Base-by-base conservation (phyloP, 371 early-diverging fungal species). In the Mortierella sp. region DNA sequence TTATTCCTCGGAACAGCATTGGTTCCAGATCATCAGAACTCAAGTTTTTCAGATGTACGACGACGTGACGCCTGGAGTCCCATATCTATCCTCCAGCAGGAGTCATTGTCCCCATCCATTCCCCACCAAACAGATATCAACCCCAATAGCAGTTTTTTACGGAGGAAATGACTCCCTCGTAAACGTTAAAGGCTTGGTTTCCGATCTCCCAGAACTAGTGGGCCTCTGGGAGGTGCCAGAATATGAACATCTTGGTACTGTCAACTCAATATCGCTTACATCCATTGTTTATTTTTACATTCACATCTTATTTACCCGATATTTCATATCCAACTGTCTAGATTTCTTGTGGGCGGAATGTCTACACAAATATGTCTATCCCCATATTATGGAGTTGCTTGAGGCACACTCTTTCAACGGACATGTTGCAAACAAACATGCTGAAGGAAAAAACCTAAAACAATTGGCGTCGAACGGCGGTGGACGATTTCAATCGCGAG, bases 1-100 rank as follows among this genome's bases (percentile, higher is more conserved):
- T 66, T 22, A 43, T 32, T 18, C 16, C 73, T 75, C 22, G 32
- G 26, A 62, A 5, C 64, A 90, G 87, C 95, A 96, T 72, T 95
- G 97, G 97, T 97, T 97, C 85, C 97, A 97, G 87, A 97, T 98
- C 73, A 96, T 97, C 59, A 87, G 96, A n/a, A 90, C 92, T 11
- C 92, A 93, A 3, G 84, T 88, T 24, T 94, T 98, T 66, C 96
- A 97, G 75, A 96, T 97, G 96, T 98, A 94, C 72, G 97, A 98
- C 75, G 98, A 98, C 55, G 78, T 92, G 43, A 92, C 92, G 20
- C 90, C 90, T 40, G 75, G 90, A 24, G 70, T 92, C 10, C 91
- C 93, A 16, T 89, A 91, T 35, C 70, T 80, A 9, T 80, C 81
- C 6, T 87, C 90, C 26, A 86, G 84, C 0, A 54, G 76, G 65